Evolutionary conservation across 2,329 filamentous ascomycete species (phyloP).

Genomic region (Verticillium zaregamsianum): DNA sequence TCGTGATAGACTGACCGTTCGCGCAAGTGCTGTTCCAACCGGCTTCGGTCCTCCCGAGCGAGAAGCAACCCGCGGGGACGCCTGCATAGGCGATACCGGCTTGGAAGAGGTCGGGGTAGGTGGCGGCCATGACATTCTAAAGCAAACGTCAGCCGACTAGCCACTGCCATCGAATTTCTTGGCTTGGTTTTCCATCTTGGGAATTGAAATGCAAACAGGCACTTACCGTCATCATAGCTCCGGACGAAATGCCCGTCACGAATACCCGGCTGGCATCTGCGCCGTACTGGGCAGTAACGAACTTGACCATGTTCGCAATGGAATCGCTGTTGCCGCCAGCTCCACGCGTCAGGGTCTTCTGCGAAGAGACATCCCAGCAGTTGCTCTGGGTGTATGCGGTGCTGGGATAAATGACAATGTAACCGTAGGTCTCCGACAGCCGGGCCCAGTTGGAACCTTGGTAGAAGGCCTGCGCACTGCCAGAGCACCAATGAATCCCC

Average conservation of each 20-base stretch:
- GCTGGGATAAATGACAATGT: constrained; percentile 47
- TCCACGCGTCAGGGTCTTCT: constrained; percentile 41
- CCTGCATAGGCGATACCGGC: constrained; percentile 48
- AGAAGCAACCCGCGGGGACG: constrained; percentile 53
- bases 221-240: constrained; percentile 47
- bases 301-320: constrained; percentile 52
- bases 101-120: constrained; percentile 51
- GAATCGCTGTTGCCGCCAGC: constrained; percentile 47
- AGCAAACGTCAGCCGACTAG: not conserved
- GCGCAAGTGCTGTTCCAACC: constrained; percentile 54
- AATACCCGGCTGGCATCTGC: constrained; percentile 43
- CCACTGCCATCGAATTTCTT: too few species aligned
- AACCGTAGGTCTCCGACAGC: constrained; percentile 51
- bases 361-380: constrained; percentile 59
- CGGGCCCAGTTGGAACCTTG: constrained; percentile 45
- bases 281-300: constrained; percentile 40
- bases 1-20: constrained; percentile 39
- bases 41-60: constrained; percentile 32
- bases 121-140: constrained; percentile 43
- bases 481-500: constrained; percentile 53
- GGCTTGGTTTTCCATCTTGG: not conserved
- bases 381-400: constrained; percentile 27
- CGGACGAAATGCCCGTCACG: constrained; percentile 43
- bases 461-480: constrained; percentile 49
- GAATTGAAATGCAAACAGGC: too few species aligned